Percentiles rank a stretch among this genome's conserved stretches.
These are phyloP conservation scores for Metarhizium album DNA, from an alignment of 2,329 filamentous ascomycete genomes.

Conservation along the genomic window DNA sequence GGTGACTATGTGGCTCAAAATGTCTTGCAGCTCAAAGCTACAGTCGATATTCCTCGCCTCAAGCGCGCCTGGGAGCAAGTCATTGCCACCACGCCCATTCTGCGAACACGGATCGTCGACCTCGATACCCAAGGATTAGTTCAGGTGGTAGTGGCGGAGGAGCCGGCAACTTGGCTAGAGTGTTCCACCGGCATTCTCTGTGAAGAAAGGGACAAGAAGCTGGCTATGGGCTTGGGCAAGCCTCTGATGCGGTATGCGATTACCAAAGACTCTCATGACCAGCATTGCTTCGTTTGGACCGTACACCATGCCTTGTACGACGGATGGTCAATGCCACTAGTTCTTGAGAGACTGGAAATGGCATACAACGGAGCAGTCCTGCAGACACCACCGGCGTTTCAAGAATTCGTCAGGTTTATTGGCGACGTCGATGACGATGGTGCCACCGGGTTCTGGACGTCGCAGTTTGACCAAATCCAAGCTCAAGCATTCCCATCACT, in stretches of 20 bases:
- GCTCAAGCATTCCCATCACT: neutral
- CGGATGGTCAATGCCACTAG: slow-evolving; percentile 36
- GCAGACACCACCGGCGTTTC: slow-evolving; percentile 20
- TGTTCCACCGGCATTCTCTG: slow-evolving; percentile 21
- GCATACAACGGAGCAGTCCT: slow-evolving; percentile 21
- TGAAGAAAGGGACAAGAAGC: slow-evolving; percentile 23
- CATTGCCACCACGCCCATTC: neutral
- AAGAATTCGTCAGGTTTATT: slow-evolving; percentile 29
- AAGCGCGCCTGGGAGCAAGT: slow-evolving; percentile 3
- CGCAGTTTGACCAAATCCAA: neutral
- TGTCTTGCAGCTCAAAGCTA: neutral
- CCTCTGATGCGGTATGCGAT: slow-evolving; percentile 31
- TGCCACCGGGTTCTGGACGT: neutral
- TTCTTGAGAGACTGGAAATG: slow-evolving; percentile 28
- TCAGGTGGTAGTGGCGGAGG: slow-evolving; percentile 1
- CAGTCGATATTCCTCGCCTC: slow-evolving; percentile 1
- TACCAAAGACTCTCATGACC: slow-evolving; percentile 18
- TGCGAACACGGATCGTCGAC: slow-evolving; percentile 5
- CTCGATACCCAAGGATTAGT: neutral
- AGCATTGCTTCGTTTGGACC: slow-evolving; percentile 26
- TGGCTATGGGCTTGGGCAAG: slow-evolving; percentile 27
- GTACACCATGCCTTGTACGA: slow-evolving; percentile 42
- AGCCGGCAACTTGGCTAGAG: slow-evolving; percentile 16
- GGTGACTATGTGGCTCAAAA: slow-evolving; percentile 3
- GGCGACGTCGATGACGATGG: neutral